A percentile compares a stretch with the other conserved stretches of the same genome.
These are phyloP conservation scores for Reticulascus tulasneorum DNA, from an alignment of 2,329 filamentous ascomycete species.

Conservation along the genomic window DNA sequence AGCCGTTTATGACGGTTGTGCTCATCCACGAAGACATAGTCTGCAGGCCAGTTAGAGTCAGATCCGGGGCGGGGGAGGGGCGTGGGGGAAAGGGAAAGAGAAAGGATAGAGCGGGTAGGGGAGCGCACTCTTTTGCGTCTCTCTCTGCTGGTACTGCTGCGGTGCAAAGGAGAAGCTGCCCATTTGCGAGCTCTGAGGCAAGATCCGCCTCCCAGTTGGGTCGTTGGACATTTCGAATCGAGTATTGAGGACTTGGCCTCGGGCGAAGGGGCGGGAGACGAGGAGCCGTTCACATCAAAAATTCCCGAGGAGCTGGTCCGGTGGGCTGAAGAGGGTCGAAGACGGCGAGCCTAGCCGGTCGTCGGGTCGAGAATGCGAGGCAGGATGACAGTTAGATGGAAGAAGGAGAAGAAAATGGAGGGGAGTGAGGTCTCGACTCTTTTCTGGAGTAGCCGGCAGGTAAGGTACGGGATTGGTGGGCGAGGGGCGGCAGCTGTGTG, in stretches of 20 bases:
- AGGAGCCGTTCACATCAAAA: slow-evolving; percentile 13
- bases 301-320: slow-evolving; percentile 1
- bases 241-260: slow-evolving; percentile 12
- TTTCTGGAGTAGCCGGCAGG: slow-evolving; percentile 9
- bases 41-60: slow-evolving; percentile 48
- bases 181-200: slow-evolving; percentile 67
- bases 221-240: slow-evolving; percentile 56
- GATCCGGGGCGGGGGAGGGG: no score
- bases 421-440: slow-evolving; percentile 14
- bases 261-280: slow-evolving; percentile 7
- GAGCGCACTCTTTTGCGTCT: slow-evolving; percentile 78
- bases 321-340: neutral
- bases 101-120: slow-evolving; percentile 2
- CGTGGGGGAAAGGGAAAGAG: slow-evolving; percentile 5
- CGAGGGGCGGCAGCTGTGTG: slow-evolving; percentile 12
- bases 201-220: slow-evolving; percentile 54
- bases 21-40: slow-evolving; percentile 99
- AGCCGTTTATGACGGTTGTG: slow-evolving; percentile 96
- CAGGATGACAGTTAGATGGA: slow-evolving; percentile 7
- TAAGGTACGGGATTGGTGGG: slow-evolving; percentile 13
- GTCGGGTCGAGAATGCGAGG: slow-evolving; percentile 5
- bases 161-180: slow-evolving; percentile 74
- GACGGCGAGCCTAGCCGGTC: neutral
- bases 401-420: slow-evolving; percentile 14
- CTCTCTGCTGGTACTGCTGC: slow-evolving; percentile 50